These are phyloP conservation scores for Fragilaria crotonensis DNA, from an alignment of 108 stramenopile species.

Conservation along the genomic window DNA sequence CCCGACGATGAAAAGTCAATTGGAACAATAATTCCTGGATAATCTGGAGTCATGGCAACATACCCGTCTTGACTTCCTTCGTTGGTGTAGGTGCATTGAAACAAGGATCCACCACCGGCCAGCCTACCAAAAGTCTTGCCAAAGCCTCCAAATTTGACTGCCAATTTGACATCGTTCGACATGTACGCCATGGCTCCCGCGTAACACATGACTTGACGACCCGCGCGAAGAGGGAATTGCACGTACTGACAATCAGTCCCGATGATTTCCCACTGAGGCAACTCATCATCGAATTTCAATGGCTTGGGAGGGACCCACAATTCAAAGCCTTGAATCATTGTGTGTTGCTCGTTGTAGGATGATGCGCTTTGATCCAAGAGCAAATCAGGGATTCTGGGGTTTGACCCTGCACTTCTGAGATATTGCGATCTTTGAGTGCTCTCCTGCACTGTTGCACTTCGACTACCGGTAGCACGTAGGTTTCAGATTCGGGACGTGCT, in stretches of 20 bases:
- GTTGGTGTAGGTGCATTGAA: constrained; percentile 45
- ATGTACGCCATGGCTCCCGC: constrained; percentile 61
- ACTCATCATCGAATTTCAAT: constrained; percentile 26
- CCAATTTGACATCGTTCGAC: constrained; percentile 35
- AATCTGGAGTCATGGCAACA: constrained; percentile 41
- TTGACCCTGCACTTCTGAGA: too few relatives aligned
- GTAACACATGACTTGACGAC: constrained; percentile 35
- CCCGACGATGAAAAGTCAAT: constrained; percentile 28
- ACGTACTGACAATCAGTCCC: constrained; percentile 47
- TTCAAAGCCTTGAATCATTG: constrained; percentile 35
- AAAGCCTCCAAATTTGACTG: constrained; percentile 26
- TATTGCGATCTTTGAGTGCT: too few relatives aligned
- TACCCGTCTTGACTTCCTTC: constrained; percentile 27
- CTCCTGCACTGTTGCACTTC: too few relatives aligned
- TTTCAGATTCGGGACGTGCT: too few relatives aligned
- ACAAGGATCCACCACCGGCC: constrained; percentile 43
- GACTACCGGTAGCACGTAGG: too few relatives aligned
- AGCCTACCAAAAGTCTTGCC: constrained; percentile 35
- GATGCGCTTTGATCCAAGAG: too few relatives aligned
- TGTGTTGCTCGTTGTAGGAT: background rate
- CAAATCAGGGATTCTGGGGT: too few relatives aligned
- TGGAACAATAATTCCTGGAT: constrained; percentile 49
- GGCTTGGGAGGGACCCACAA: constrained; percentile 38
- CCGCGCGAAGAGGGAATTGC: constrained; percentile 40
- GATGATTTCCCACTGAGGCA: constrained; percentile 38